phyloP scores from a whole-genome alignment of 306 rosid species.

The Ormosia emarginata region DNA sequence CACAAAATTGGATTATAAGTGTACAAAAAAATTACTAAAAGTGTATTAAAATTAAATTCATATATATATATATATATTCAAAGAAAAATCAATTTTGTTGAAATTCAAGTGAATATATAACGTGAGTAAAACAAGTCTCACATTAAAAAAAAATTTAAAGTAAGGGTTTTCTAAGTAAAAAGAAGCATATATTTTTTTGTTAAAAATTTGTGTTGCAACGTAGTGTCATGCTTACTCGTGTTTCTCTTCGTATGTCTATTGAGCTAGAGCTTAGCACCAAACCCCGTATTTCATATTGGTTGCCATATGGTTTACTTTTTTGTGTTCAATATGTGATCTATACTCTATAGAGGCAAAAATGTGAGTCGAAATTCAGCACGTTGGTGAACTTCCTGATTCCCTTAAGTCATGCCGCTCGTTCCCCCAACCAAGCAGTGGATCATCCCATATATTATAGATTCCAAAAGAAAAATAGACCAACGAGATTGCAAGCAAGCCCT shows the following conservation, averaged over 20 bases:
- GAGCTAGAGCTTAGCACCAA: neutral
- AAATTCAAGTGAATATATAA: too few species aligned
- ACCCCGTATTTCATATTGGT: neutral
- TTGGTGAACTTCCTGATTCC: constrained; percentile 4
- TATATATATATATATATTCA: neutral
- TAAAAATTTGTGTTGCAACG: too few species aligned
- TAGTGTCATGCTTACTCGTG: too few species aligned
- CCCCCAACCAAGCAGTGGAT: constrained; percentile 3
- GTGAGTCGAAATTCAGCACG: constrained; percentile 12
- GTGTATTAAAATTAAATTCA: too few species aligned
- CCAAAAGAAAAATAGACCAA: neutral
- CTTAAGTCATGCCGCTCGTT: neutral
- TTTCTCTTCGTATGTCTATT: too few species aligned
- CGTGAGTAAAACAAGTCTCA: too few species aligned
- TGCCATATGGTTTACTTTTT: neutral
- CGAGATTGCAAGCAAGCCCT: neutral
- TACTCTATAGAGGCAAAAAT: neutral
- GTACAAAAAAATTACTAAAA: too few species aligned
- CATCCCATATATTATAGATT: neutral
- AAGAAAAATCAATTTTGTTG: neutral
- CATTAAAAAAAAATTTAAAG: too few species aligned
- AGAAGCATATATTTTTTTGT: too few species aligned
- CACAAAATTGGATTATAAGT: too few species aligned
- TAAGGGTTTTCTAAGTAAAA: too few species aligned
- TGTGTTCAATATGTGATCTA: neutral